Conservation (phyloP, 306 rosid species). For the Pterocarpus santalinus region DNA sequence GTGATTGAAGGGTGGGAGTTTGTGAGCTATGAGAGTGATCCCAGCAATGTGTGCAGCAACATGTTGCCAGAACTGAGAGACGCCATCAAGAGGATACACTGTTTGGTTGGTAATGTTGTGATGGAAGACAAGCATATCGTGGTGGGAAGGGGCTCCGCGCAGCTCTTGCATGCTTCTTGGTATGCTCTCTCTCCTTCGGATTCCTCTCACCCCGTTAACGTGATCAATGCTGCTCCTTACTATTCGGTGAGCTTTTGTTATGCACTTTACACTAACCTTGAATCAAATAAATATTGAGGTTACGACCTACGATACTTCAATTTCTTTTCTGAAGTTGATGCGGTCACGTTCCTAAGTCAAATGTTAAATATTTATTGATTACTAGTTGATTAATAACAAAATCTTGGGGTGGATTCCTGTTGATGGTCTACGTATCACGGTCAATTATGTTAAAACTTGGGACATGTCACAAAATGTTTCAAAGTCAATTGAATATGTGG, state of each 20-base stretch:
- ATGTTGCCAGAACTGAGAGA: constrained; percentile 61
- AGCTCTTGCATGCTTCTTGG: constrained; percentile 70
- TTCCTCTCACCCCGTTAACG: constrained; percentile 54
- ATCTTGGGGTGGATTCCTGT: too few species aligned
- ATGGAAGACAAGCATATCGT: constrained; percentile 61
- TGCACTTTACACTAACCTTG: too few species aligned
- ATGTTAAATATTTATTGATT: too few species aligned
- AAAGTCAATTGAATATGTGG: too few species aligned
- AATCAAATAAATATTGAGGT: too few species aligned
- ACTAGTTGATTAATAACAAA: too few species aligned
- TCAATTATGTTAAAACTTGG: too few species aligned
- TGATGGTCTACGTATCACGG: too few species aligned
- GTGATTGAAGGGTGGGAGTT: constrained; percentile 64
- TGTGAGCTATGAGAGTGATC: constrained; percentile 65
- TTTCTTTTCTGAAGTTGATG: too few species aligned
- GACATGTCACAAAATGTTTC: too few species aligned
- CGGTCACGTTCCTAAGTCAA: too few species aligned
- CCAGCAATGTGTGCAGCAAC: constrained; percentile 61
- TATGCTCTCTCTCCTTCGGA: constrained; percentile 67
- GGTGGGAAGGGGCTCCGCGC: constrained; percentile 79
- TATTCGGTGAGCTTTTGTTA: constrained; percentile 64
- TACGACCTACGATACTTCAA: too few species aligned
- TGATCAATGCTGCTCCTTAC: constrained; percentile 77
- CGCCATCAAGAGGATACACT: constrained; percentile 61
- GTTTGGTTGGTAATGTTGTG: constrained; percentile 67